Conservation (phyloP, 768 basidiomycete genomes). For the Sporobolomyces phaffii region DNA sequence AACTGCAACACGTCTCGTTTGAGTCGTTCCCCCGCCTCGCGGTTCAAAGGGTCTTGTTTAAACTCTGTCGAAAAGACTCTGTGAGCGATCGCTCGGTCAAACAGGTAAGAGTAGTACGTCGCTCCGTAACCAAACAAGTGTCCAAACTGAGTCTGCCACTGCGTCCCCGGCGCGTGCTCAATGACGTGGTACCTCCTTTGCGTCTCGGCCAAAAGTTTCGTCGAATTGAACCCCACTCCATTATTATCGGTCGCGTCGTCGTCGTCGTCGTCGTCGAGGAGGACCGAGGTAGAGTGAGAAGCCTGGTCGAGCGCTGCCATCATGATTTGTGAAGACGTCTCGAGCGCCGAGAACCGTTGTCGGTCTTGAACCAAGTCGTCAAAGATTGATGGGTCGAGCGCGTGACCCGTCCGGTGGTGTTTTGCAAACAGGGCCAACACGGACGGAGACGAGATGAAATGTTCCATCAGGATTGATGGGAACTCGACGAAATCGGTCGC, state of each 20-base stretch:
- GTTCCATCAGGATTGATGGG: slow-evolving; percentile 97
- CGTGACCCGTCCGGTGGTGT: slow-evolving; percentile 47
- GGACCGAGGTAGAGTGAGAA: slow-evolving; percentile 67
- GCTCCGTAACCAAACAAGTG: slow-evolving; percentile 95
- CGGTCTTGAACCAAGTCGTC: slow-evolving; percentile 43
- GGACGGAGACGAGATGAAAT: slow-evolving; percentile 76
- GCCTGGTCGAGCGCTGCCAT: slow-evolving; percentile 81
- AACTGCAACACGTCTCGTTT: slow-evolving; percentile 67
- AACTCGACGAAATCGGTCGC: slow-evolving; percentile 98
- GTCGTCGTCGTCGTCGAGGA: slow-evolving; percentile 42
- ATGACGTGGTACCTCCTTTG: slow-evolving; percentile 60
- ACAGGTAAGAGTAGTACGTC: slow-evolving; percentile 94
- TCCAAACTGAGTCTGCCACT: slow-evolving; percentile 92
- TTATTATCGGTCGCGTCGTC: too few relatives aligned
- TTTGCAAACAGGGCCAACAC: slow-evolving; percentile 64
- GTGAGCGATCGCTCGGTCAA: slow-evolving; percentile 91
- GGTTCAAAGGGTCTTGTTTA: slow-evolving; percentile 58
- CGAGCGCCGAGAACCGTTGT: slow-evolving; percentile 55
- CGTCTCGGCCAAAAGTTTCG: slow-evolving; percentile 59
- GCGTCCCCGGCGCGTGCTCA: slow-evolving; percentile 74
- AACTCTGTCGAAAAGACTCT: slow-evolving; percentile 82
- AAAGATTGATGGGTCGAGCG: slow-evolving; percentile 46
- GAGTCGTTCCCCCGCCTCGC: slow-evolving; percentile 73
- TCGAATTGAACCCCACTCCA: slow-evolving; percentile 73
- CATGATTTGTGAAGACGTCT: slow-evolving; percentile 83